Evolutionary conservation across 225 moss, liverwort and hornwort species (phyloP).

Genomic region (Climacium dendroides): DNA sequence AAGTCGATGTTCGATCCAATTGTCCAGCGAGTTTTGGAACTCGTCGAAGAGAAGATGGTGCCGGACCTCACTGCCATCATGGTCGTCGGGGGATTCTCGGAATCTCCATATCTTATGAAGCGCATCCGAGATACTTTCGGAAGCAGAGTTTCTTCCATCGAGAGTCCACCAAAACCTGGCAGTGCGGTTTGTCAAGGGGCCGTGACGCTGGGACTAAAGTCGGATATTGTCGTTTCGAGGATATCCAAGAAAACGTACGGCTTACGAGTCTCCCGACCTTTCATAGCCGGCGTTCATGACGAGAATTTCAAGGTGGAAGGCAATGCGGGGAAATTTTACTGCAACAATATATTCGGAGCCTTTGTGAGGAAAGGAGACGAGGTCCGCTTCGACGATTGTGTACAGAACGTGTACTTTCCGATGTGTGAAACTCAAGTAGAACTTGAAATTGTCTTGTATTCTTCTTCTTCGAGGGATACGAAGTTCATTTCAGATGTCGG

Average conservation of each 20-base stretch:
- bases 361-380: slow-evolving; percentile 9
- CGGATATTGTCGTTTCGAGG: neutral
- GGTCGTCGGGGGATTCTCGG: neutral
- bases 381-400: neutral
- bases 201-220: neutral
- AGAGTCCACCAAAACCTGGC: neutral
- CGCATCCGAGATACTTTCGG: neutral
- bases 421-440: neutral
- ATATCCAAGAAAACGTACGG: neutral
- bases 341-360: neutral
- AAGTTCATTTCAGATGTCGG: neutral
- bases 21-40: neutral
- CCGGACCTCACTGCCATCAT: neutral
- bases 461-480: neutral
- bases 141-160: neutral
- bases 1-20: slow-evolving; percentile 5
- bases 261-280: neutral
- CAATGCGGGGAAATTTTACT: neutral
- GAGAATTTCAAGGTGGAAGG: neutral
- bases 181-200: slow-evolving; percentile 3
- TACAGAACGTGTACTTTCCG: neutral
- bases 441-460: neutral
- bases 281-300: neutral
- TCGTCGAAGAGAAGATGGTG: neutral
- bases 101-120: neutral